Conservation (phyloP, 1,139 yeast species). For the Yamadazyma triangularis region DNA sequence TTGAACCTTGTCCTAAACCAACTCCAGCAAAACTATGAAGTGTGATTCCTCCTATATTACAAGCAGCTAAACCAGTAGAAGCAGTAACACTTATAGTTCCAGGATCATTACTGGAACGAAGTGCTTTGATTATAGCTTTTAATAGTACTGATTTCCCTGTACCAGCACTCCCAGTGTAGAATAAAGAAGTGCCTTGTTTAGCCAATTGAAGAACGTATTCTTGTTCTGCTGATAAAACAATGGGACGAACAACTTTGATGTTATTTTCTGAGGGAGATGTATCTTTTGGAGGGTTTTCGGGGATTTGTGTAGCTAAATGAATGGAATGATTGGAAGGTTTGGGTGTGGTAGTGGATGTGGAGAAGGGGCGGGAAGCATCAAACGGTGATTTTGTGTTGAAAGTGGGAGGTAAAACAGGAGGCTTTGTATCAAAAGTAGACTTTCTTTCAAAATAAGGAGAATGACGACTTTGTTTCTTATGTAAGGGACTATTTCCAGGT, state of each 20-base stretch:
- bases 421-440: too few relatives aligned
- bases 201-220: slow-evolving; percentile 35
- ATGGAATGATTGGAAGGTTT: slow-evolving; percentile 12
- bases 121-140: slow-evolving; percentile 48
- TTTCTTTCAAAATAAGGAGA: too few relatives aligned
- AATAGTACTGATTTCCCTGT: slow-evolving; percentile 81
- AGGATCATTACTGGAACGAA: slow-evolving; percentile 33
- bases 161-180: slow-evolving; percentile 92
- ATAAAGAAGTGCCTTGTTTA: slow-evolving; percentile 50
- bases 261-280: neutral
- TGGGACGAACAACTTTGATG: slow-evolving; percentile 29
- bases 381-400: too few relatives aligned
- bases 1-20: slow-evolving; percentile 61
- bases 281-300: slow-evolving; percentile 2
- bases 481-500: neutral
- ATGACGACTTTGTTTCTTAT: too few relatives aligned
- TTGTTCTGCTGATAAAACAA: slow-evolving; percentile 38
- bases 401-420: too few relatives aligned
- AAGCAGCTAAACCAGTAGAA: slow-evolving; percentile 89
- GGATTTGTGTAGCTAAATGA: slow-evolving; percentile 15
- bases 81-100: slow-evolving; percentile 77
- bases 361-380: slow-evolving; percentile 5
- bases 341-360: slow-evolving; percentile 11
- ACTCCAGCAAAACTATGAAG: slow-evolving; percentile 74
- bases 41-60: slow-evolving; percentile 81